Percentiles rank a stretch among this genome's conserved stretches.
These are phyloP conservation scores for Schwanniomyces sp. DNA, from an alignment of 805 yeast genomes.

Conservation along the genomic window DNA sequence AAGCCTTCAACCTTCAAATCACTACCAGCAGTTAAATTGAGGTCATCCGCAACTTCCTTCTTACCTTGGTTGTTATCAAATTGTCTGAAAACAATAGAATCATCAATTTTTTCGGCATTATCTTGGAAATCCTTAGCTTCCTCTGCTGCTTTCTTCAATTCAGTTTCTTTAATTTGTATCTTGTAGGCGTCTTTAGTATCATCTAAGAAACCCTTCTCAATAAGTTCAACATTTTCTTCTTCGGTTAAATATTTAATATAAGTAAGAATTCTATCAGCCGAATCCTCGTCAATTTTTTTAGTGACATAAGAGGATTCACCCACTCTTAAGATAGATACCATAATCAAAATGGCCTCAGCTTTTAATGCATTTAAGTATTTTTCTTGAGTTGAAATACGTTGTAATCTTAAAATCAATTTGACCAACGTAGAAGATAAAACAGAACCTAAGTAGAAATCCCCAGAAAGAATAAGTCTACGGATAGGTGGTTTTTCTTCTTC, in stretches of 20 bases:
- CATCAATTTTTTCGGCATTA: slow-evolving; percentile 76
- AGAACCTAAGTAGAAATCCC: slow-evolving; percentile 89
- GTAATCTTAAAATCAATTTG: slow-evolving; percentile 78
- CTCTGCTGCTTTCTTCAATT: slow-evolving; percentile 53
- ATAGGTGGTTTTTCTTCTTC: slow-evolving; percentile 66
- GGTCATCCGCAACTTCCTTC: slow-evolving; percentile 47
- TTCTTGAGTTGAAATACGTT: slow-evolving; percentile 52
- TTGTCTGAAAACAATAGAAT: slow-evolving; percentile 76
- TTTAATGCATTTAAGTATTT: slow-evolving; percentile 75
- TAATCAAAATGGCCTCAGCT: slow-evolving; percentile 90
- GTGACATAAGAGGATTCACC: slow-evolving; percentile 73
- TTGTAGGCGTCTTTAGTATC: slow-evolving; percentile 86
- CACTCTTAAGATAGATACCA: slow-evolving; percentile 88
- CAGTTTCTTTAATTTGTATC: slow-evolving; percentile 62
- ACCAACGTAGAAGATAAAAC: slow-evolving; percentile 86
- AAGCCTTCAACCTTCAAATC: slow-evolving; percentile 55
- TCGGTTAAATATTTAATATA: slow-evolving; percentile 80
- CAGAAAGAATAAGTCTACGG: slow-evolving; percentile 76
- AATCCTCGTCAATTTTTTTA: slow-evolving; percentile 90
- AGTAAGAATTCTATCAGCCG: slow-evolving; percentile 90
- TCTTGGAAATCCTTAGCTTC: slow-evolving; percentile 59
- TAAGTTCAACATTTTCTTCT: slow-evolving; percentile 50
- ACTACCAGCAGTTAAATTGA: slow-evolving; percentile 50
- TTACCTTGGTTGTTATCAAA: slow-evolving; percentile 48
- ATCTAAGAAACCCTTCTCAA: slow-evolving; percentile 74